Evolutionary conservation across 257 asterid genomes (phyloP).

Genomic region (Buddleja alternifolia): DNA sequence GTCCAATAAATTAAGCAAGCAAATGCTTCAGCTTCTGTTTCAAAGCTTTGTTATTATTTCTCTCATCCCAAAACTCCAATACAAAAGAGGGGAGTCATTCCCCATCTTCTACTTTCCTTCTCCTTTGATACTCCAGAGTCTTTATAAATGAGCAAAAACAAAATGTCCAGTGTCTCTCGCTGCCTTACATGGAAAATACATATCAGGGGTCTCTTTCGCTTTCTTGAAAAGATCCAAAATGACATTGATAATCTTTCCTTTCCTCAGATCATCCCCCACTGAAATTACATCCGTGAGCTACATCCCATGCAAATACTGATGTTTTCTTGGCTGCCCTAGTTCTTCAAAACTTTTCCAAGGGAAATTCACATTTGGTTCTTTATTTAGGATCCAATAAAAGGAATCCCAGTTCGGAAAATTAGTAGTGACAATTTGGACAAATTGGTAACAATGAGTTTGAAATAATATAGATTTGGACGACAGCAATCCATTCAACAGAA

Average conservation of each 20-base stretch:
- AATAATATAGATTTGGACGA: background rate
- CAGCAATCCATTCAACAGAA: background rate
- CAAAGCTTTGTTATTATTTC: background rate
- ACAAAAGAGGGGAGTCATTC: background rate
- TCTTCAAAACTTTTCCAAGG: background rate
- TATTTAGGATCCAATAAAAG: background rate
- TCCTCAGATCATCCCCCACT: too few species aligned
- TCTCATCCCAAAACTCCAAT: conserved; percentile 3
- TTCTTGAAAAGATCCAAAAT: too few species aligned
- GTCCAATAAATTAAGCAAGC: background rate
- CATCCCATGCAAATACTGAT: background rate
- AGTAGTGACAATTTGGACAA: background rate
- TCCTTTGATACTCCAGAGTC: too few species aligned
- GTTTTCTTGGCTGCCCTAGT: background rate
- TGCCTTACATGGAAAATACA: too few species aligned
- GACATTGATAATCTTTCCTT: too few species aligned
- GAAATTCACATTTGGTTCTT: background rate
- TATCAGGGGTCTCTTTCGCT: background rate
- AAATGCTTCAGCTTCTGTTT: background rate
- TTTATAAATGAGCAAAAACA: too few species aligned
- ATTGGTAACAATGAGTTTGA: background rate
- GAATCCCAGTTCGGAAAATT: background rate
- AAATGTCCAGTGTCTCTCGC: too few species aligned
- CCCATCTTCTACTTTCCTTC: background rate
- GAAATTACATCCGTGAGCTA: too few species aligned